Evolutionary conservation across 495 filamentous ascomycete species (phyloP).

Genomic region (Friedmanniomyces simplex): DNA sequence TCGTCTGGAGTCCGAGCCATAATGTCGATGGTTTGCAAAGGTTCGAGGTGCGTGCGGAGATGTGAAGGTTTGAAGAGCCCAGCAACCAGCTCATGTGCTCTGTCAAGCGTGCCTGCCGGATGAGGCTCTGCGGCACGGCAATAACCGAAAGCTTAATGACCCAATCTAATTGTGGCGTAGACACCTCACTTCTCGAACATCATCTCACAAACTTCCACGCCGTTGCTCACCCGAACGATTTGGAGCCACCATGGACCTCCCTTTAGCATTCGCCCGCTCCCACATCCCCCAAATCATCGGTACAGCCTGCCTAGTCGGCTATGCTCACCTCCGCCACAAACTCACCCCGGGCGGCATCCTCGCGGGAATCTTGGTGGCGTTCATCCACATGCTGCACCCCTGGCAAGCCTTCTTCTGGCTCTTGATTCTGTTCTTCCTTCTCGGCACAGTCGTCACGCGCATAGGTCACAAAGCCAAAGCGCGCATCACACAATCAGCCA

Average conservation of each 20-base stretch:
- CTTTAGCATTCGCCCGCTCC: background rate
- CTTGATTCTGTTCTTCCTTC: constrained; percentile 75
- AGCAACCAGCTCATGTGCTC: too few species aligned
- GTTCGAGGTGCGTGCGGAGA: too few species aligned
- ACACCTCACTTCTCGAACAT: too few species aligned
- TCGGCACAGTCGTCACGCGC: constrained; percentile 71
- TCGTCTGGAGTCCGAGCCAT: constrained; percentile 29
- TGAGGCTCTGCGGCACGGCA: background rate
- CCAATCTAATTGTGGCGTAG: too few species aligned
- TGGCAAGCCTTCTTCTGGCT: constrained; percentile 82
- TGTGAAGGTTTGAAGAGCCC: background rate
- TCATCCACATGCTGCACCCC: constrained; percentile 75
- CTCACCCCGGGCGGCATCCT: constrained; percentile 64
- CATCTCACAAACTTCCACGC: too few species aligned
- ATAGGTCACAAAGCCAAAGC: constrained; percentile 83
- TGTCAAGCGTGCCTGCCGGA: background rate
- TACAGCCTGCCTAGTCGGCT: constrained; percentile 51
- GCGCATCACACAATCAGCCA: constrained; percentile 62
- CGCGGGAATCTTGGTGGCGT: constrained; percentile 58
- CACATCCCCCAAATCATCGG: constrained; percentile 39
- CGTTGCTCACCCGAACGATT: background rate
- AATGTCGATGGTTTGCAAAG: background rate
- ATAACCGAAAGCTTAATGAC: background rate
- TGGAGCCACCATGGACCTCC: constrained; percentile 13
- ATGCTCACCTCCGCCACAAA: constrained; percentile 62